These are phyloP conservation scores for Cardamine resedifolia DNA, from an alignment of 345 rosid genomes.

Conservation along the genomic window DNA sequence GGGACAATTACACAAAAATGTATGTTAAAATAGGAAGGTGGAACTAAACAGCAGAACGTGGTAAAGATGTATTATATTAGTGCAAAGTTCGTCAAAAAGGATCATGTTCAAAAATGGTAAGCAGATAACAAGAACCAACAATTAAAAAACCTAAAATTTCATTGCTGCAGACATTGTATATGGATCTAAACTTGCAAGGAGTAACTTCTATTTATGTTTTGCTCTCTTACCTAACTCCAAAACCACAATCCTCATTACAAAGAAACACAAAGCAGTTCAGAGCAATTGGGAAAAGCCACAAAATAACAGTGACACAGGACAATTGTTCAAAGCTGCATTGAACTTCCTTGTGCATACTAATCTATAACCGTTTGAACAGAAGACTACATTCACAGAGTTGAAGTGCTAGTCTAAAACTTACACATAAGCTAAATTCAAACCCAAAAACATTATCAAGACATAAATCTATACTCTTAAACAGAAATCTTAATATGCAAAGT, in stretches of 20 bases:
- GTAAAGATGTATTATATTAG: neutral
- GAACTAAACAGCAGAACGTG: neutral
- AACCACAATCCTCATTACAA: constrained; percentile 5
- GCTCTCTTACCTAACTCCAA: constrained; percentile 8
- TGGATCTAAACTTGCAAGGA: neutral
- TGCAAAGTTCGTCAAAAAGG: neutral
- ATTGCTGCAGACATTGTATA: neutral
- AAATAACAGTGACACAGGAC: neutral
- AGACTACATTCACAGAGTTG: neutral
- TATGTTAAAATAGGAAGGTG: neutral
- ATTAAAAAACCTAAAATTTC: neutral
- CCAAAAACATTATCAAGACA: neutral
- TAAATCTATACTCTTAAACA: constrained; percentile 6
- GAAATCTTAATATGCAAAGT: neutral
- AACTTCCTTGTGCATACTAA: neutral
- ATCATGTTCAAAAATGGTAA: neutral
- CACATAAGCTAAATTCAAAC: neutral
- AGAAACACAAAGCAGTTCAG: neutral
- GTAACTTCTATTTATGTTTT: neutral
- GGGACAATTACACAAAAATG: neutral
- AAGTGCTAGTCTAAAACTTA: neutral
- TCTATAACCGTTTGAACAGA: neutral
- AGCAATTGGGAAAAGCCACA: neutral
- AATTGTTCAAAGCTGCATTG: constrained; percentile 4
- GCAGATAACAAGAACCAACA: neutral